phyloP scores from a whole-genome alignment of 352 stramenopile genomes.

The Globisporangium radiosum region DNA sequence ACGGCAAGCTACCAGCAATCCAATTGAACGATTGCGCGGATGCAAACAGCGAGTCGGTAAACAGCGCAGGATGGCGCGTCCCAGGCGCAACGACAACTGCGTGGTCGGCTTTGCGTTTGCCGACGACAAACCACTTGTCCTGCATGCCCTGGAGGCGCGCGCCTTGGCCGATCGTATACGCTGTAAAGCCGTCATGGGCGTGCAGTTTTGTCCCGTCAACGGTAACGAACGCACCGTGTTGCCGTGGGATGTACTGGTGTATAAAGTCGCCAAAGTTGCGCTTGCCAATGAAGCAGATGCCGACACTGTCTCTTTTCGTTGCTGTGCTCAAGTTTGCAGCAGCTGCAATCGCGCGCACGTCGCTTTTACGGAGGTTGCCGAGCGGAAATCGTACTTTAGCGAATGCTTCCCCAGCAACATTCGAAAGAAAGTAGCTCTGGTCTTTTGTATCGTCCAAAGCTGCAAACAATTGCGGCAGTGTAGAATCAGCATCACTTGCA shows the following conservation, averaged over 20 bases:
- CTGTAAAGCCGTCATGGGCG: constrained; percentile 65
- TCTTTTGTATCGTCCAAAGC: constrained; percentile 90
- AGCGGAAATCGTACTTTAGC: constrained; percentile 93
- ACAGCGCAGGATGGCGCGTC: constrained; percentile 89
- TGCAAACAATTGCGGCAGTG: constrained; percentile 63
- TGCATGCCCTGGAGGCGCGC: constrained; percentile 84
- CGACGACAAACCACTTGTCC: constrained; percentile 89
- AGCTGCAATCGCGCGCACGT: constrained; percentile 88
- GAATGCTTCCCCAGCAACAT: constrained; percentile 65
- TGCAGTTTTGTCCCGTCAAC: constrained; percentile 60
- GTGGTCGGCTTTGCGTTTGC: constrained; percentile 63
- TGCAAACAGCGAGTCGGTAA: constrained; percentile 81
- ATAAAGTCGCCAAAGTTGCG: constrained; percentile 91
- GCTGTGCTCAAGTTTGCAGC: constrained; percentile 82
- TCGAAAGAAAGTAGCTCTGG: constrained; percentile 97
- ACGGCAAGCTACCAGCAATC: constrained; percentile 58
- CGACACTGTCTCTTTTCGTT: constrained; percentile 93
- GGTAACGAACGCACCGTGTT: constrained; percentile 76
- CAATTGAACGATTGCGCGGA: constrained; percentile 84
- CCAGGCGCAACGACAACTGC: constrained; percentile 84
- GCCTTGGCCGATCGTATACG: constrained; percentile 93
- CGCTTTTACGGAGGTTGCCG: constrained; percentile 87
- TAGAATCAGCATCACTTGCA: constrained; percentile 4
- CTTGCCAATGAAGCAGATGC: constrained; percentile 99
- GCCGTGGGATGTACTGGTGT: constrained; percentile 84